Evolutionary conservation across 2,329 filamentous ascomycete genomes (phyloP), one percentile per base, ranked within the genome.

Genomic region (Cladosporium sp.): DNA sequence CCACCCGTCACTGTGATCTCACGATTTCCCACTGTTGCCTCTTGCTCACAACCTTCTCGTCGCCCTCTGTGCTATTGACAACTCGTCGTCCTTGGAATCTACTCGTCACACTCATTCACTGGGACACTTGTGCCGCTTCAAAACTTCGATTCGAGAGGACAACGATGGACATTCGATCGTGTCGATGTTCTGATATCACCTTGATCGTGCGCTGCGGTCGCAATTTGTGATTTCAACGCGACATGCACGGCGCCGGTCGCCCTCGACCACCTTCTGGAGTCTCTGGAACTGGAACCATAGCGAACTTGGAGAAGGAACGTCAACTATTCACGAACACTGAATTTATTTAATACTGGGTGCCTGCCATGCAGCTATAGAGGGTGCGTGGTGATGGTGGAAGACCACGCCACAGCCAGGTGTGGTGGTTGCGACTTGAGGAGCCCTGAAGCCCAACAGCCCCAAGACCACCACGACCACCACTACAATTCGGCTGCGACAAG

Each of bases 151-250:
- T 8, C 8, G 33, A 40, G 5, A 14, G 4, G 31, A 40, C 16
- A 4, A 35, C 5, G 55, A 57, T 57, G 55, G 12, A 53, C 18
- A 28, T 57, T 57, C 55, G 55, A 57, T 40, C 33, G 40, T 16
- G 14, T n/a, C 33, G 21, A 40, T 23, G 31, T 35, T 40, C 55
- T 57, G 33, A 21, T 26, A 21, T 40, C 31, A 33, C 55, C n/a
- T 21, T 26, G 52, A 40, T 55, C 21, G 60, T 40, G 60, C 49
- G 31, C 33, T 62, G 60, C 60, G 49, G 60, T 62, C 60, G 60
- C 60, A 62, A 62, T 62, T n/a, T 62, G 49, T 49, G 31, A n/a
- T 31, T 11, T 46, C 10, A 16, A 55, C 28, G 28, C 52, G 52
- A 55, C 31, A 10, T 55, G 1, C 18, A 14, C 16, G 16, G 31